Evolutionary conservation across 495 filamentous ascomycete genomes (phyloP), one percentile per base, ranked within the genome.

Genomic region (Entonaema liquescens): DNA sequence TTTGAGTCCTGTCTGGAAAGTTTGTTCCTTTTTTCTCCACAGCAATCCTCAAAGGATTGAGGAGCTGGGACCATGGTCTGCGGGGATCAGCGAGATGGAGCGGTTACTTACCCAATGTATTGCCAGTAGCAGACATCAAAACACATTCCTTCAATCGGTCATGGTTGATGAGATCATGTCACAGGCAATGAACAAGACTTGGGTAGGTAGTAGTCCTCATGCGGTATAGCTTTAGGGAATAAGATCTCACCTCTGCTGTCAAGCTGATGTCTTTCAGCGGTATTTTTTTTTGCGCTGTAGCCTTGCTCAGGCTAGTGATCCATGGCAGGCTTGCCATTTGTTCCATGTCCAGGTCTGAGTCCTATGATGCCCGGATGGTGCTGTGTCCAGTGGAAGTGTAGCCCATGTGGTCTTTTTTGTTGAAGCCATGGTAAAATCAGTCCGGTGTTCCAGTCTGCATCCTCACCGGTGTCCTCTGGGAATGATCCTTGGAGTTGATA

Each of bases 301-400:
- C 57, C 70, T 56, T 61, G 28, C 9, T 54, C 36, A 65, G 70
- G 57, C 65, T 68, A 44, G 56, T 59, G 65, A 62, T 73, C 70
- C 70, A 66, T 66, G 65, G 70, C 70, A 49, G 70, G 70, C 52
- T 29, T 59, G 70, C 65, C 70, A 73, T 35, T 61, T 65, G 65
- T 72, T 60, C 65, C 65, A 50, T 59, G 29, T 19, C 12, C 40
- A 21, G 59, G 55, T 9, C 13, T 62, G 64, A 60, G 26, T 54
- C 38, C 38, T 26, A 23, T 21, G 31, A 12, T 56, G n/a, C 53
- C 60, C 60, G 36, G 65, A 25, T 42, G 13, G 50, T 59, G 56
- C 29, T 61, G 64, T 53, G 15, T 72, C 56, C 70, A 44, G 56
- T 56, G 35, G 26, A 52, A 64, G 33, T 53, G 50, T 3, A 62